Evolutionary conservation across 1,284 basidiomycete genomes (phyloP).

Genomic region (Testicularia cyperi): DNA sequence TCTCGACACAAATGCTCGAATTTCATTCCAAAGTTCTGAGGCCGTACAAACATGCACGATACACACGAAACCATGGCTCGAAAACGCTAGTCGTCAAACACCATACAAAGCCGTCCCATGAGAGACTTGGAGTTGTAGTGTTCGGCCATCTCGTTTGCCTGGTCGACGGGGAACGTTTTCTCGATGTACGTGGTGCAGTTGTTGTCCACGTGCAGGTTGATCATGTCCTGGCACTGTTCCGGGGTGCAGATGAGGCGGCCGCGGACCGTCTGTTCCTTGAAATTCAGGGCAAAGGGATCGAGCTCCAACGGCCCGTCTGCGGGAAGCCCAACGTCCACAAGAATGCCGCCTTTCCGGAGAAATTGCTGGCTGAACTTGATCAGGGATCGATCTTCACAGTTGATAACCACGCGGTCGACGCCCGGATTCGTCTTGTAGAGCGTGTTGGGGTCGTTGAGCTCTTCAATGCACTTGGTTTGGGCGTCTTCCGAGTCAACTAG

Average conservation of each 20-base stretch:
- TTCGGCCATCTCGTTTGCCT: constrained; percentile 45
- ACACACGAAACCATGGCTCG: no score
- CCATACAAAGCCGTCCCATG: constrained; percentile 44
- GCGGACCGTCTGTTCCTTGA: constrained; percentile 51
- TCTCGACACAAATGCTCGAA: no score
- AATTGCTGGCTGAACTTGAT: constrained; percentile 46
- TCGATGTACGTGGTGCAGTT: constrained; percentile 44
- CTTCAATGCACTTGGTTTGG: constrained; percentile 28
- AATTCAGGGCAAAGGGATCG: constrained; percentile 45
- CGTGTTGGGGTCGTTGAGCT: constrained; percentile 31
- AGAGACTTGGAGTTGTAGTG: constrained; percentile 43
- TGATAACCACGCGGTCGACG: constrained; percentile 51
- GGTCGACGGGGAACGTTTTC: constrained; percentile 47
- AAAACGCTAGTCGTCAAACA: no score
- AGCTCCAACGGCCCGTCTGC: constrained; percentile 46
- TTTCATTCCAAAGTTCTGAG: no score
- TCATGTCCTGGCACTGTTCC: constrained; percentile 47
- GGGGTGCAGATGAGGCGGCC: constrained; percentile 52
- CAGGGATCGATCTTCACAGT: constrained; percentile 35
- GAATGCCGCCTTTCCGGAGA: constrained; percentile 44
- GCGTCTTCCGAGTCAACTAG: constrained; percentile 42
- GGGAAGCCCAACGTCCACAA: constrained; percentile 48
- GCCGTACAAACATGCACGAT: no score
- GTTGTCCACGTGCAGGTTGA: constrained; percentile 42
- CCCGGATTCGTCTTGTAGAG: constrained; percentile 50